Conservation (phyloP, 768 basidiomycete species). For the Podaxis mareebaensis region DNA sequence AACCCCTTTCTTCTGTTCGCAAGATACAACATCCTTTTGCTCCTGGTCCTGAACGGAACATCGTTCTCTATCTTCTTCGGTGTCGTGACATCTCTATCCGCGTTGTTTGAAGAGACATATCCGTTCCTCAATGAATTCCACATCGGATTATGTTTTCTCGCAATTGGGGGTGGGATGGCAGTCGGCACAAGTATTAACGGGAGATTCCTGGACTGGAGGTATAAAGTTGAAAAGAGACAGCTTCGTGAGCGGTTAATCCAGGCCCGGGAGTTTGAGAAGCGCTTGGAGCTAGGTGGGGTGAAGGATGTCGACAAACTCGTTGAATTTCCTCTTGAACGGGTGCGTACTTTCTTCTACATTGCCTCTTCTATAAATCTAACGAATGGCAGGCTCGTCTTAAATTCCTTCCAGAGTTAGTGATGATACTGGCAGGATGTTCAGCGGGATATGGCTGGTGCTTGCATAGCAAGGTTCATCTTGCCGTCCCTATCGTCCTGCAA, state of each 20-base stretch:
- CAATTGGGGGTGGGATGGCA: slow-evolving; percentile 73
- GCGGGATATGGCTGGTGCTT: slow-evolving; percentile 66
- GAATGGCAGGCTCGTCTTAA: slow-evolving; percentile 22
- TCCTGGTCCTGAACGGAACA: slow-evolving; percentile 53
- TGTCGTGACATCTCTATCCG: slow-evolving; percentile 59
- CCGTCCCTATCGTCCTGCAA: slow-evolving; percentile 52
- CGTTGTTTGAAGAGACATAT: slow-evolving; percentile 60
- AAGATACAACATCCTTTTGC: slow-evolving; percentile 52
- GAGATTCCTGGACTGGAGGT: slow-evolving; percentile 66
- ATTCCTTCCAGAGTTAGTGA: slow-evolving; percentile 22
- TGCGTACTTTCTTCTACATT: neutral
- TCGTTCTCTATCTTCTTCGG: slow-evolving; percentile 59
- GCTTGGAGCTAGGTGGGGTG: neutral
- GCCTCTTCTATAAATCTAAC: neutral
- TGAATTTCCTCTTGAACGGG: slow-evolving; percentile 9
- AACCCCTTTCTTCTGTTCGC: slow-evolving; percentile 60
- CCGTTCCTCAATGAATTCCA: slow-evolving; percentile 61
- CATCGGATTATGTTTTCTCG: slow-evolving; percentile 80
- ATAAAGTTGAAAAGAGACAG: slow-evolving; percentile 39
- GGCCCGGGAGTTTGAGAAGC: slow-evolving; percentile 3
- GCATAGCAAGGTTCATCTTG: slow-evolving; percentile 45
- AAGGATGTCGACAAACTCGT: slow-evolving; percentile 1
- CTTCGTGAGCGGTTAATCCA: slow-evolving; percentile 16
- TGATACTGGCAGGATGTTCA: slow-evolving; percentile 38
- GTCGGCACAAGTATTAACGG: slow-evolving; percentile 62